A percentile compares a stretch with the other conserved stretches of the same genome.
phyloP scores from a whole-genome alignment of 495 filamentous ascomycete species.

The Hypoxylon rickii region DNA sequence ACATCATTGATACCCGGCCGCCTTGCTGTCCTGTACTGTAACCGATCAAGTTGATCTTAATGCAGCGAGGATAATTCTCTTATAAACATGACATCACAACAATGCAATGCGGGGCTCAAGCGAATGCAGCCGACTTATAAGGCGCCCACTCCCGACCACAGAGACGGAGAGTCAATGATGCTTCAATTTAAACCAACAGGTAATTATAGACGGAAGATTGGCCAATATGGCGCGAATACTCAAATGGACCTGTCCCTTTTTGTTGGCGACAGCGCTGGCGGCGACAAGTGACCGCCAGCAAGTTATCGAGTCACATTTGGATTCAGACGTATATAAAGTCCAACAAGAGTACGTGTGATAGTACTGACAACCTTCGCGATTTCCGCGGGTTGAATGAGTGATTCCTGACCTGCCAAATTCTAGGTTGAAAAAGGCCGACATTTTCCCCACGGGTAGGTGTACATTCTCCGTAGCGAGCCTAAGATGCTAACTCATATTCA shows the following conservation, averaged over 20 bases:
- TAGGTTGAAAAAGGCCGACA: conserved; percentile 62
- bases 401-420: neutral
- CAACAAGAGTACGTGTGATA: conserved; percentile 22
- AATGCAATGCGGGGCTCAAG: conserved; percentile 18
- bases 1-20: no score
- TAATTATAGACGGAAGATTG: neutral
- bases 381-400: neutral
- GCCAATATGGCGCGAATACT: neutral
- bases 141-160: no score
- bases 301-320: neutral
- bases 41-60: neutral
- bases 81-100: conserved; percentile 27
- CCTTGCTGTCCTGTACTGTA: no score
- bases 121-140: neutral
- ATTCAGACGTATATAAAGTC: conserved; percentile 19
- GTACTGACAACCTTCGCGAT: no score
- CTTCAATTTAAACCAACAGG: neutral
- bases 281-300: conserved; percentile 5
- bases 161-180: no score
- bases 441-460: conserved; percentile 60
- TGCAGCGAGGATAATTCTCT: conserved; percentile 3
- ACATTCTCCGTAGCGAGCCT: neutral
- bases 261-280: neutral
- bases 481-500: conserved; percentile 21
- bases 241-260: conserved; percentile 2